phyloP scores from a whole-genome alignment of 169 alveolate species.

The Plasmodium sp. region DNA sequence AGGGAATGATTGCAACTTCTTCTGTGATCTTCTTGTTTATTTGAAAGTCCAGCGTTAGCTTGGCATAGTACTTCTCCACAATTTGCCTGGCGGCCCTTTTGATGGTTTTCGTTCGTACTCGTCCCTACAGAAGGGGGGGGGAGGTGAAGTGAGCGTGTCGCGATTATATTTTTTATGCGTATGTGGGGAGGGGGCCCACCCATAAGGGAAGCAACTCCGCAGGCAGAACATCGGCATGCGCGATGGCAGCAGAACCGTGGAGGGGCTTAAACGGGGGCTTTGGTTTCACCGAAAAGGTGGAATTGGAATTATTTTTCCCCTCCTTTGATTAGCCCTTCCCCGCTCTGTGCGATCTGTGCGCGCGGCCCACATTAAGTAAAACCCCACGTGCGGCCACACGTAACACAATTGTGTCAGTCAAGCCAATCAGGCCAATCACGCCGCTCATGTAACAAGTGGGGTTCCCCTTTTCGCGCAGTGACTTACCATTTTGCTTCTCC shows the following conservation, averaged over 20 bases:
- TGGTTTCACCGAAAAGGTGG: background rate
- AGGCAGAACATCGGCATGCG: background rate
- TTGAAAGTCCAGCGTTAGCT: conserved; percentile 98
- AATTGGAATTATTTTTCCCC: background rate
- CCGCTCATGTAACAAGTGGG: background rate
- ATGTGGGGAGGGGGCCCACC: too few relatives aligned
- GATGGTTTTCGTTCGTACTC: conserved; percentile 99
- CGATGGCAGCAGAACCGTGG: background rate
- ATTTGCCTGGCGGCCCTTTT: conserved; percentile 99
- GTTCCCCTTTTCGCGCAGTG: background rate
- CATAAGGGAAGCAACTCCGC: background rate
- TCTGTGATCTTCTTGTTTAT: conserved; percentile 99
- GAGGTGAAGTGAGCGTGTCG: background rate
- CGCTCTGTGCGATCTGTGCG: background rate
- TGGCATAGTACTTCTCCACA: conserved; percentile 98
- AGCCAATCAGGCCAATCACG: background rate
- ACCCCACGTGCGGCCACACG: background rate
- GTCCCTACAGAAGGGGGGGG: conserved; percentile 91
- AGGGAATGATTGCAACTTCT: conserved; percentile 98
- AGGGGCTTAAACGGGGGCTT: background rate
- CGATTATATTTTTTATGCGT: background rate
- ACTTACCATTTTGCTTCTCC: background rate
- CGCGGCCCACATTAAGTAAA: background rate
- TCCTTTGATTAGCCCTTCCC: background rate
- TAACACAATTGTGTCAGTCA: too few relatives aligned